Conservation (phyloP, 352 stramenopile genomes). For the Pythium sp. region DNA sequence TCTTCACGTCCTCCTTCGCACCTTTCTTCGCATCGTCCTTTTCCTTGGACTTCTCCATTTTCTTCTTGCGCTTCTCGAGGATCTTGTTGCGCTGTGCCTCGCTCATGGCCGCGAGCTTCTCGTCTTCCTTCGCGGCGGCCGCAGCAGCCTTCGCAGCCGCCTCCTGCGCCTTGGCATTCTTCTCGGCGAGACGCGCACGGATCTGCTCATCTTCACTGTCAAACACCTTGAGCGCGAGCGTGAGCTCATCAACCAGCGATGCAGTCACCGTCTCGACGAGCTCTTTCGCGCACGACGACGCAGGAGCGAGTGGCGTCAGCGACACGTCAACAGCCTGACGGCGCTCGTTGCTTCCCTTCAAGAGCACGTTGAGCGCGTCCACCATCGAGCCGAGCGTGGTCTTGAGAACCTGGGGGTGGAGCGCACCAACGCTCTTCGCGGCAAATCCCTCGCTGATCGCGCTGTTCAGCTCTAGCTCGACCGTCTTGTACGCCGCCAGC, state of each 20-base stretch:
- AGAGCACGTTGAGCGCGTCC: slow-evolving; percentile 54
- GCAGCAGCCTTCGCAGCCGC: slow-evolving; percentile 67
- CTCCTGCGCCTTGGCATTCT: slow-evolving; percentile 59
- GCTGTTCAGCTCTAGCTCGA: slow-evolving; percentile 75
- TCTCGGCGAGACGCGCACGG: slow-evolving; percentile 50
- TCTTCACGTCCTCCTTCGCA: slow-evolving; percentile 61
- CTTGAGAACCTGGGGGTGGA: slow-evolving; percentile 69
- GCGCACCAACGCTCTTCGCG: slow-evolving; percentile 20
- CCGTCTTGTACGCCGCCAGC: slow-evolving; percentile 57
- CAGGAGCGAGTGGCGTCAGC: slow-evolving; percentile 15
- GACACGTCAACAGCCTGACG: slow-evolving; percentile 25
- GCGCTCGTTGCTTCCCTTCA: slow-evolving; percentile 55
- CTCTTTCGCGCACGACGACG: slow-evolving; percentile 37
- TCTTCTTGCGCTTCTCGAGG: slow-evolving; percentile 80
- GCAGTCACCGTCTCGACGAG: slow-evolving; percentile 43
- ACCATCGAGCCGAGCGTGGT: slow-evolving; percentile 51
- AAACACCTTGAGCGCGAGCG: slow-evolving; percentile 55
- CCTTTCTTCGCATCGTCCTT: slow-evolving; percentile 74
- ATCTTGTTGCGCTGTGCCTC: slow-evolving; percentile 75
- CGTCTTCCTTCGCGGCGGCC: slow-evolving; percentile 77
- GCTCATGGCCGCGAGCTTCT: slow-evolving; percentile 74
- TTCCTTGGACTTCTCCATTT: slow-evolving; percentile 80
- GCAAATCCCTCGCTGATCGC: slow-evolving; percentile 24
- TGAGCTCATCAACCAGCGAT: slow-evolving; percentile 47
- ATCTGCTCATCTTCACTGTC: slow-evolving; percentile 56